These are phyloP conservation scores for Nigrospora oryzae DNA, from an alignment of 2,329 filamentous ascomycete species.

Conservation along the genomic window DNA sequence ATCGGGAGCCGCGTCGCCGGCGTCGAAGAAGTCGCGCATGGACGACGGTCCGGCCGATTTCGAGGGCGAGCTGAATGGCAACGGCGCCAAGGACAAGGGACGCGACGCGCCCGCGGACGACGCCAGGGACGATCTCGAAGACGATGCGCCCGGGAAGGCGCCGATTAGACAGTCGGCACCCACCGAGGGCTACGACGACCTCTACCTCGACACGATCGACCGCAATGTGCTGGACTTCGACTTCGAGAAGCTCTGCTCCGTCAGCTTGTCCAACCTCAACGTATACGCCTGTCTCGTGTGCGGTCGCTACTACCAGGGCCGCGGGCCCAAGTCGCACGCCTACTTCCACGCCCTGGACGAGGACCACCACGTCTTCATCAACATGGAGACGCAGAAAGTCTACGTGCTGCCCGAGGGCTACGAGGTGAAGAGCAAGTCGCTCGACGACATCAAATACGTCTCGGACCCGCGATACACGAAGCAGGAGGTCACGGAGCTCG, in stretches of 20 bases:
- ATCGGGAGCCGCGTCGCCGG: conserved; percentile 44
- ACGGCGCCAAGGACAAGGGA: conserved; percentile 12
- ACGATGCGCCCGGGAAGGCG: conserved; percentile 26
- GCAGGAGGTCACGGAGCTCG: conserved; percentile 71
- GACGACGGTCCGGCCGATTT: conserved; percentile 28
- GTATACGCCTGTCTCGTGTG: conserved; percentile 97
- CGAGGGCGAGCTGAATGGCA: conserved; percentile 8
- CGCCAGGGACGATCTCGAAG: conserved; percentile 30
- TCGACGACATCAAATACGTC: conserved; percentile 98
- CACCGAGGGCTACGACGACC: conserved; percentile 81
- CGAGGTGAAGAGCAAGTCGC: conserved; percentile 86
- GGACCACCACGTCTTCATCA: conserved; percentile 95
- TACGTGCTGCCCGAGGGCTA: conserved; percentile 94
- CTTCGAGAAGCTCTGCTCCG: conserved; percentile 96
- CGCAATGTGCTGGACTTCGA: conserved; percentile 92
- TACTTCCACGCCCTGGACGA: conserved; percentile 97
- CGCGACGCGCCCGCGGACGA: conserved; percentile 19
- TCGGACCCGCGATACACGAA: conserved; percentile 82
- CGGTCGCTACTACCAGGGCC: conserved; percentile 94
- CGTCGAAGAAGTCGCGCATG: conserved; percentile 48
- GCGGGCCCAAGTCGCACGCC: conserved; percentile 88
- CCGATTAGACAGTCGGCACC: conserved; percentile 66
- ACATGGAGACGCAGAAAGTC: conserved; percentile 87
- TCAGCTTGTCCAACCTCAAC: conserved; percentile 96
- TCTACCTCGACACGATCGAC: conserved; percentile 96